A percentile compares a stretch with the other conserved stretches of the same genome.
Conservation (phyloP, 1,139 yeast genomes). For the Hanseniaspora uvarum region DNA sequence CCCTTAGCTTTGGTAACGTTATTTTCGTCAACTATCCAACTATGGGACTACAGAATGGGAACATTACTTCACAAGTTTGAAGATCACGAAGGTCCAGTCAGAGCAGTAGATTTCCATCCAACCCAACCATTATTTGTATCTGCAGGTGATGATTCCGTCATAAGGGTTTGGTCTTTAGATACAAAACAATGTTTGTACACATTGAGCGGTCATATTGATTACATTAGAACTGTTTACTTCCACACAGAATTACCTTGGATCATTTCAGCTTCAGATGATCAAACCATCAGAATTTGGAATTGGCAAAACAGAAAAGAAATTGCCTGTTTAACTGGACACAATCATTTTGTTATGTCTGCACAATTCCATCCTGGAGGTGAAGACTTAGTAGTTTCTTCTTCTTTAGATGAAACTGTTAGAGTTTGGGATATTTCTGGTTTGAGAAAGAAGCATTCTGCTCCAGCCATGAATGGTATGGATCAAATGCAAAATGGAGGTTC, state of each 20-base stretch:
- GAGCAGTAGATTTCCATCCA: slow-evolving; percentile 92
- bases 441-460: slow-evolving; percentile 91
- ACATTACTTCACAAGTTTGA: slow-evolving; percentile 91
- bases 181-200: slow-evolving; percentile 88
- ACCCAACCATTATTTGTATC: slow-evolving; percentile 95
- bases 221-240: slow-evolving; percentile 86
- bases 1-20: slow-evolving; percentile 96
- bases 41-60: slow-evolving; percentile 99
- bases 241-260: slow-evolving; percentile 98
- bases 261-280: slow-evolving; percentile 92
- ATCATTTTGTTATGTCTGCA: slow-evolving; percentile 96
- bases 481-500: slow-evolving; percentile 63
- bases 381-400: slow-evolving; percentile 88
- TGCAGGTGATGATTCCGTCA: slow-evolving; percentile 93
- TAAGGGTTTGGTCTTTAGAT: slow-evolving; percentile 92
- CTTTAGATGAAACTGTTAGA: slow-evolving; percentile 96
- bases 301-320: slow-evolving; percentile 98
- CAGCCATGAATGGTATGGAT: slow-evolving; percentile 43
- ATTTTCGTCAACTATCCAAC: slow-evolving; percentile 87
- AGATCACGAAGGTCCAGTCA: slow-evolving; percentile 96
- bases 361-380: slow-evolving; percentile 86
- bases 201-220: slow-evolving; percentile 86
- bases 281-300: slow-evolving; percentile 97
- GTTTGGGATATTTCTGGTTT: slow-evolving; percentile 97
- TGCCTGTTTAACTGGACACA: slow-evolving; percentile 95